Conservation (phyloP, 2,329 filamentous ascomycete genomes). For the Diaporthe humulicola region DNA sequence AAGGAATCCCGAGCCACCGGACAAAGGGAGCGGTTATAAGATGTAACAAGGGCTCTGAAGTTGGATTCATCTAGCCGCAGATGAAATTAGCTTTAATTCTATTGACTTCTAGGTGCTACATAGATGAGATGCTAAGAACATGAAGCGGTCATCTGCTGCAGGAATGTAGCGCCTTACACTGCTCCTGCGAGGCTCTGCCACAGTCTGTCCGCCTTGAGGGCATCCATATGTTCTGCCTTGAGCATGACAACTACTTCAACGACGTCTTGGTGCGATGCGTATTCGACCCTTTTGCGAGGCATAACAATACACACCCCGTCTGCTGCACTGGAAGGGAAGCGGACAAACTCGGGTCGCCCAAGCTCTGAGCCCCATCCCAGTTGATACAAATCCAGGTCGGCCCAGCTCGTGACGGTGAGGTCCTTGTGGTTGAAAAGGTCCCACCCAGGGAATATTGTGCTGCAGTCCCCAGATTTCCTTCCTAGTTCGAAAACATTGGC, state of each 20-base stretch:
- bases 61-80: too few relatives aligned
- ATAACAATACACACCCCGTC: not conserved
- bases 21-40: too few relatives aligned
- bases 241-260: not conserved
- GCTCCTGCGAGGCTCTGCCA: not conserved
- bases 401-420: not conserved
- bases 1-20: too few relatives aligned
- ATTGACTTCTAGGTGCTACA: too few relatives aligned
- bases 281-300: not conserved
- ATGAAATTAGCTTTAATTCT: too few relatives aligned
- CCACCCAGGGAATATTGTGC: not conserved
- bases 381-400: not conserved
- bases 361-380: not conserved
- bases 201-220: not conserved
- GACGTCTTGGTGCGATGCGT: not conserved
- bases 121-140: too few relatives aligned
- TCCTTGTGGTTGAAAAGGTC: slow-evolving; percentile 3
- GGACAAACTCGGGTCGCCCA: not conserved
- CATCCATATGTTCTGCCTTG: not conserved
- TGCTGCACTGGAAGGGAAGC: not conserved
- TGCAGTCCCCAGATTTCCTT: not conserved
- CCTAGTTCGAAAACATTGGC: not conserved
- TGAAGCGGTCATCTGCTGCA: too few relatives aligned
- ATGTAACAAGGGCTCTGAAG: too few relatives aligned
- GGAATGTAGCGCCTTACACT: not conserved